Evolutionary conservation across 495 filamentous ascomycete genomes (phyloP).

Genomic region (Aspergillus funiculosus): DNA sequence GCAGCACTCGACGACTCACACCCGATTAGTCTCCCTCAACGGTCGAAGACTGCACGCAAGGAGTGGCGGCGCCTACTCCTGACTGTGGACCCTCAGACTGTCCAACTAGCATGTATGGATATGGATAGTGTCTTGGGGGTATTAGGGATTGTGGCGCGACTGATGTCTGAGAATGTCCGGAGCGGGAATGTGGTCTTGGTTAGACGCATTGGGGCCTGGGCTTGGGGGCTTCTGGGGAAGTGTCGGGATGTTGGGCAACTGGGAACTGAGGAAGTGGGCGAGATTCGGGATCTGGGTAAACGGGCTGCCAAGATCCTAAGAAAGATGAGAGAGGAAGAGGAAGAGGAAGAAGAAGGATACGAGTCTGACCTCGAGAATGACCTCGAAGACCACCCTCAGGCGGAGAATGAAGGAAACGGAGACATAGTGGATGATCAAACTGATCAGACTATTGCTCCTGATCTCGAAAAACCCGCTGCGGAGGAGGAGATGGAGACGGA

Average conservation of each 20-base stretch:
- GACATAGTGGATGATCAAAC: constrained; percentile 12
- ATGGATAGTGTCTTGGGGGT: constrained; percentile 53
- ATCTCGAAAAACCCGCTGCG: constrained; percentile 23
- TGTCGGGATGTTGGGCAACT: constrained; percentile 45
- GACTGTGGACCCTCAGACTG: constrained; percentile 56
- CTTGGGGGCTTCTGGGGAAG: constrained; percentile 45
- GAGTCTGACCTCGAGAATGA: constrained; percentile 21
- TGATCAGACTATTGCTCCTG: constrained; percentile 16
- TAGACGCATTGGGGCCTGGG: constrained; percentile 46
- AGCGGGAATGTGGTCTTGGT: constrained; percentile 40
- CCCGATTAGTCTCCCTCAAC: constrained; percentile 48
- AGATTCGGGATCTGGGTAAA: constrained; percentile 45
- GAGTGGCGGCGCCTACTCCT: constrained; percentile 48
- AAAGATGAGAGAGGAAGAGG: constrained; percentile 37
- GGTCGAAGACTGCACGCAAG: constrained; percentile 36
- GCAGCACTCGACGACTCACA: constrained; percentile 50
- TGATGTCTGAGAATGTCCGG: constrained; percentile 40
- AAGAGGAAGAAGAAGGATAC: constrained; percentile 25
- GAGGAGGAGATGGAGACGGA: constrained; percentile 19
- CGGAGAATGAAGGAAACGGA: constrained; percentile 11
- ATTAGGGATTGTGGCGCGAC: constrained; percentile 32
- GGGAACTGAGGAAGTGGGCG: constrained; percentile 47
- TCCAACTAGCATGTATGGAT: constrained; percentile 65
- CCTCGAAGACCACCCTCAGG: too few species aligned
- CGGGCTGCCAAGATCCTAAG: constrained; percentile 39